Evolutionary conservation across 192 early-diverging fungal genomes (phyloP).

Genomic region (Coemansia sp.): DNA sequence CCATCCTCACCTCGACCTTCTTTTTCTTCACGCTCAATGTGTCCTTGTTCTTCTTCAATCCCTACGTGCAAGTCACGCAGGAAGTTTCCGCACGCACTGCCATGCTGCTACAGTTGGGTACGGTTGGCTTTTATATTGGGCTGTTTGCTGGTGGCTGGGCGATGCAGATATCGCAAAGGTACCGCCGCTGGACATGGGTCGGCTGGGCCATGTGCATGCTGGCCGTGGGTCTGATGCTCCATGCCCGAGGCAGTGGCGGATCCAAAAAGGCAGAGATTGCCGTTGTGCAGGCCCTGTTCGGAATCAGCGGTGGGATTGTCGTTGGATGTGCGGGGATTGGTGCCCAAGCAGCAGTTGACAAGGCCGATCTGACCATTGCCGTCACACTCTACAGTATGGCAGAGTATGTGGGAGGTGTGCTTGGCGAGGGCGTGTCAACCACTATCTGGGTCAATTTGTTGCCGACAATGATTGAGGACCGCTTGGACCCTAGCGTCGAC

Average conservation of each 20-base stretch:
- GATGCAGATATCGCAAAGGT: slow-evolving; percentile 35
- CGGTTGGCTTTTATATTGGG: slow-evolving; percentile 29
- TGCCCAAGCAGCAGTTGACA: slow-evolving; percentile 26
- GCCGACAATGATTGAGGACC: slow-evolving; percentile 20
- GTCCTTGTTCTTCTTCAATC: slow-evolving; percentile 36
- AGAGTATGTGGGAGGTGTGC: slow-evolving; percentile 37
- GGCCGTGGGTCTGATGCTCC: slow-evolving; percentile 42
- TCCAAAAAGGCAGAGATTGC: slow-evolving; percentile 40
- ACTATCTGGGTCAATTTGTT: slow-evolving; percentile 43
- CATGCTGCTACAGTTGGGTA: slow-evolving; percentile 38
- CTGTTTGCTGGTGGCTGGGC: slow-evolving; percentile 44
- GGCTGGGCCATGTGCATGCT: slow-evolving; percentile 39
- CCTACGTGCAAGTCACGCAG: slow-evolving; percentile 37
- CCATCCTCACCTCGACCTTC: slow-evolving; percentile 27
- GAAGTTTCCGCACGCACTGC: slow-evolving; percentile 29
- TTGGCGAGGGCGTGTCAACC: slow-evolving; percentile 39
- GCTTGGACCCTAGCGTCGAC: slow-evolving; percentile 16
- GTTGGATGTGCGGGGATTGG: slow-evolving; percentile 43
- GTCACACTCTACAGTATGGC: slow-evolving; percentile 44
- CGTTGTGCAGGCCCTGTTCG: slow-evolving; percentile 27
- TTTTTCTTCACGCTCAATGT: slow-evolving; percentile 43
- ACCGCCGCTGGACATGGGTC: slow-evolving; percentile 38
- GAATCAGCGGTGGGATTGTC: slow-evolving; percentile 34
- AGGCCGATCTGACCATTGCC: slow-evolving; percentile 35
- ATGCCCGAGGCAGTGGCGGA: slow-evolving; percentile 12